phyloP scores from a whole-genome alignment of 2,329 filamentous ascomycete genomes.

The Fusarium domesticum region DNA sequence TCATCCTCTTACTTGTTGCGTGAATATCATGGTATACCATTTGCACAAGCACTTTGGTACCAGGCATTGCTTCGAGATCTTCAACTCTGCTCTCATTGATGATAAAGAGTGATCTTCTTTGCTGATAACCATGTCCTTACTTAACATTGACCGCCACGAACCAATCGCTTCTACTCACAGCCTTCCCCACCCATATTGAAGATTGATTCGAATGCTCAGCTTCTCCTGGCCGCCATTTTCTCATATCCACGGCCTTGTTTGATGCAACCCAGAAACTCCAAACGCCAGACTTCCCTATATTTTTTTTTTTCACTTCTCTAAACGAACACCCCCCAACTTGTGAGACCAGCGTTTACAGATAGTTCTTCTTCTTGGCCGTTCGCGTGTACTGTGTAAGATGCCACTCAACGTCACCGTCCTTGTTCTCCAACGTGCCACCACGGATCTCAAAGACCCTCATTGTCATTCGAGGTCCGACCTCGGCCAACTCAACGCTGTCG shows the following conservation, averaged over 20 bases:
- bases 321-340: too few species aligned
- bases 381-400: slow-evolving; percentile 92
- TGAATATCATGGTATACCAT: neutral
- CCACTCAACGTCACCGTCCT: slow-evolving; percentile 96
- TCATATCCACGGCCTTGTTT: neutral
- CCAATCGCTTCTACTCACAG: slow-evolving; percentile 14
- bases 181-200: neutral
- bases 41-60: neutral
- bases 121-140: neutral
- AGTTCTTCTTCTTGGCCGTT: slow-evolving; percentile 93
- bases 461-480: slow-evolving; percentile 94
- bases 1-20: neutral
- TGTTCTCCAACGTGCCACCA: slow-evolving; percentile 86
- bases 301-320: neutral
- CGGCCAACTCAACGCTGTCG: slow-evolving; percentile 81
- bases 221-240: neutral
- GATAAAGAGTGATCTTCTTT: neutral
- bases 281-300: neutral
- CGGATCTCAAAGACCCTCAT: slow-evolving; percentile 94
- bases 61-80: neutral
- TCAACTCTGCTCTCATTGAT: neutral
- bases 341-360: too few species aligned
- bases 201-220: neutral
- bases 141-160: slow-evolving; percentile 6
- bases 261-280: neutral